phyloP scores from a whole-genome alignment of 352 stramenopile species.

The Phytopythium oedochilum region DNA sequence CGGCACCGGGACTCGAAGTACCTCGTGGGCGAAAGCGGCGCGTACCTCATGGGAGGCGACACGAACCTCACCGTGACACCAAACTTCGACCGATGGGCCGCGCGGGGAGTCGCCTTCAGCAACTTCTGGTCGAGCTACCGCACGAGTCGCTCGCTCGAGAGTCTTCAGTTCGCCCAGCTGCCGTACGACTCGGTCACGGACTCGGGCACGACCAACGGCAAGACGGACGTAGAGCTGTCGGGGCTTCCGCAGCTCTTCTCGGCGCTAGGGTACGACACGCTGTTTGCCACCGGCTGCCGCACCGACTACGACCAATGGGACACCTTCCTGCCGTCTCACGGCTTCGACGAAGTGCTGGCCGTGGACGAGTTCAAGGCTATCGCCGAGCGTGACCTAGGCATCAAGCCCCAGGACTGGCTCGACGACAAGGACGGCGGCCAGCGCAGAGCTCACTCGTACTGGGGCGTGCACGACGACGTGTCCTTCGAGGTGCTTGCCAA shows the following conservation, averaged over 20 bases:
- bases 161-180: conserved; percentile 46
- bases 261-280: conserved; percentile 39
- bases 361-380: conserved; percentile 34
- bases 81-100: conserved; percentile 44
- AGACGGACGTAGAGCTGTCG: conserved; percentile 17
- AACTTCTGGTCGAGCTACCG: conserved; percentile 62
- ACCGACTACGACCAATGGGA: conserved; percentile 49
- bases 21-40: conserved; percentile 27
- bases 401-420: conserved; percentile 29
- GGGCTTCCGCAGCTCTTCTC: conserved; percentile 52
- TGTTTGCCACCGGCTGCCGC: conserved; percentile 38
- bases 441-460: conserved; percentile 14
- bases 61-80: conserved; percentile 42
- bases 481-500: conserved; percentile 38
- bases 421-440: conserved; percentile 8
- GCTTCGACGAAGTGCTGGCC: conserved; percentile 40
- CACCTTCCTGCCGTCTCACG: conserved; percentile 37
- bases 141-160: conserved; percentile 55
- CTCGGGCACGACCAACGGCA: conserved; percentile 28
- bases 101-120: conserved; percentile 35
- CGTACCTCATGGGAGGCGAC: conserved; percentile 12
- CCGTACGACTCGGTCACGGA: conserved; percentile 32
- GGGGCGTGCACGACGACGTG: conserved; percentile 54
- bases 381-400: conserved; percentile 26
- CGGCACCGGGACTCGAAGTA: conserved; percentile 48